A percentile compares a stretch with the other conserved stretches of the same genome.
These are phyloP conservation scores for Ascochyta clinopodiicola DNA, from an alignment of 2,329 filamentous ascomycete species.

Conservation along the genomic window DNA sequence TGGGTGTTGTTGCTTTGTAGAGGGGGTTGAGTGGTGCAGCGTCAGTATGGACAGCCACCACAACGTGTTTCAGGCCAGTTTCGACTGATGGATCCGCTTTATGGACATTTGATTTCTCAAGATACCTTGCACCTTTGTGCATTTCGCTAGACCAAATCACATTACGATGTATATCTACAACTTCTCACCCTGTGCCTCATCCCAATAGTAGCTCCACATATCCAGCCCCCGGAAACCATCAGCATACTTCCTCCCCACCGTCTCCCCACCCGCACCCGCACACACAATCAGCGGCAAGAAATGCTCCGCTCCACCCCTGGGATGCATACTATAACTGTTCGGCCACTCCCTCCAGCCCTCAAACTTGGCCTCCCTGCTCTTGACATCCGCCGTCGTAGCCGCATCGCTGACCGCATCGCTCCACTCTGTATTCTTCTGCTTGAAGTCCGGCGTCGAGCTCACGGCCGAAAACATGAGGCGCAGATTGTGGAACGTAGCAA, in stretches of 20 bases:
- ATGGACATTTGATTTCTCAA: background rate
- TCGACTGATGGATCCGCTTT: background rate
- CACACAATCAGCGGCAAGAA: slow-evolving; percentile 66
- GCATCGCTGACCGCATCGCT: slow-evolving; percentile 55
- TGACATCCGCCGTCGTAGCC: slow-evolving; percentile 44
- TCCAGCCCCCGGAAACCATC: slow-evolving; percentile 59
- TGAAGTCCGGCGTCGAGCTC: slow-evolving; percentile 37
- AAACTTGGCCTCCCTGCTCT: slow-evolving; percentile 52
- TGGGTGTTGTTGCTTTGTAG: slow-evolving; percentile 33
- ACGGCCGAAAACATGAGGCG: slow-evolving; percentile 52
- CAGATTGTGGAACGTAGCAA: slow-evolving; percentile 65
- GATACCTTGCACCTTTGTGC: background rate
- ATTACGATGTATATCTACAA: background rate
- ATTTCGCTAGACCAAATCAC: background rate
- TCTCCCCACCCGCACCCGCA: slow-evolving; percentile 57
- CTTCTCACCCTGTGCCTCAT: slow-evolving; percentile 21
- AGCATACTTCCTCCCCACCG: slow-evolving; percentile 54
- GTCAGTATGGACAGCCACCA: background rate
- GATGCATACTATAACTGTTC: slow-evolving; percentile 61
- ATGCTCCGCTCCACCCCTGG: slow-evolving; percentile 61
- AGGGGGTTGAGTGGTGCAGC: background rate
- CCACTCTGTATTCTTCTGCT: slow-evolving; percentile 51
- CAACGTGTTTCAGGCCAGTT: background rate
- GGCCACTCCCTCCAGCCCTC: slow-evolving; percentile 58
- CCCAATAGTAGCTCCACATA: slow-evolving; percentile 65